Percentiles rank a stretch among this genome's conserved stretches.
Evolutionary conservation across 495 filamentous ascomycete species (phyloP).

Genomic region (Hyaloscypha bicolor): DNA sequence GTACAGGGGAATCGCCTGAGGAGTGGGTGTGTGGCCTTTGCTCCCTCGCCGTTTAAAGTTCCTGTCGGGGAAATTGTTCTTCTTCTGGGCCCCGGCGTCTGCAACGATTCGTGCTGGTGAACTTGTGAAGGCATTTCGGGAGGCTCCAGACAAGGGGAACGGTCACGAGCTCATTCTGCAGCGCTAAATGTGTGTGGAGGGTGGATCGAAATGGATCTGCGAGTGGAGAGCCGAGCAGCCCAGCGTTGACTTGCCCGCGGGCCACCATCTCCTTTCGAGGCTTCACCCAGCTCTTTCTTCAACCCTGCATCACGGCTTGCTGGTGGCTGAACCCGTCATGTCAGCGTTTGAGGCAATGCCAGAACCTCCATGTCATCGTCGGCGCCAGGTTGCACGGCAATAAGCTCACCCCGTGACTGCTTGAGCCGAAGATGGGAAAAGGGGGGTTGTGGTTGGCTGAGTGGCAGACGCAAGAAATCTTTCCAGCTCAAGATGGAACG

Average conservation of each 20-base stretch:
- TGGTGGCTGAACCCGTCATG: conserved; percentile 20
- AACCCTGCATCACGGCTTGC: conserved; percentile 17
- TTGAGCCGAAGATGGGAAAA: not conserved
- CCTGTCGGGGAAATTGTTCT: not conserved
- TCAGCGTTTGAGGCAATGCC: not conserved
- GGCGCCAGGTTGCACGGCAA: not conserved
- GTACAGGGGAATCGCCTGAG: not conserved
- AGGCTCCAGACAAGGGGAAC: conserved; percentile 12
- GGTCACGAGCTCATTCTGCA: conserved; percentile 26
- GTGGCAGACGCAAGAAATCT: conserved; percentile 16
- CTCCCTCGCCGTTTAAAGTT: not conserved
- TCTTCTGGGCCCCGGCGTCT: not conserved
- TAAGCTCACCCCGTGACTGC: conserved; percentile 13
- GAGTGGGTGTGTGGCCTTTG: conserved; percentile 1
- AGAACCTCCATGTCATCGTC: conserved; percentile 8
- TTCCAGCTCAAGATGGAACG: conserved; percentile 12
- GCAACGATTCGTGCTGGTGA: not conserved
- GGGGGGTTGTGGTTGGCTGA: not conserved
- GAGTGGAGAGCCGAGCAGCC: conserved; percentile 1
- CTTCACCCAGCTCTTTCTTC: not conserved
- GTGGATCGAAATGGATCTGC: conserved; percentile 22
- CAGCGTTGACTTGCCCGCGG: not conserved
- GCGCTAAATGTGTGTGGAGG: conserved; percentile 22
- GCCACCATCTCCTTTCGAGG: not conserved
- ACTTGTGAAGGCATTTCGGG: not conserved